phyloP scores from a whole-genome alignment of 805 yeast genomes.

The Geotrichum ghanense region DNA sequence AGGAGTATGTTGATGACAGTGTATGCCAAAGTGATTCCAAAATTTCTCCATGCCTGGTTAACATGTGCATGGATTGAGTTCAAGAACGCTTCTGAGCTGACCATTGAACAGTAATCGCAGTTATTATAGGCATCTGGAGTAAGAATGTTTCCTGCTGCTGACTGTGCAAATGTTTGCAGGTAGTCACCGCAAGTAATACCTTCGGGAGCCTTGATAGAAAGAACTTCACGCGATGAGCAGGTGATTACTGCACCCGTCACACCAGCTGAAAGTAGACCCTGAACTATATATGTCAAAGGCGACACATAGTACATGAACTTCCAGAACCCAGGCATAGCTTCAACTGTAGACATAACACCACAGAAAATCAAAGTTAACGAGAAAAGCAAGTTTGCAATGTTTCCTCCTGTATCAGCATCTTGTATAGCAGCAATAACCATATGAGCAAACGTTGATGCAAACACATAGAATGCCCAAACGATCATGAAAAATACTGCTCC shows the following conservation, averaged over 20 bases:
- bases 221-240: constrained; percentile 40
- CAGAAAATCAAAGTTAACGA: constrained; percentile 48
- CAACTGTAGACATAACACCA: constrained; percentile 48
- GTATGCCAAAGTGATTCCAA: constrained; percentile 43
- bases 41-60: constrained; percentile 41
- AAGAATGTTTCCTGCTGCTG: constrained; percentile 37
- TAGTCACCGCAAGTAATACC: constrained; percentile 50
- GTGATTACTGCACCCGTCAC: constrained; percentile 35
- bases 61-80: constrained; percentile 23
- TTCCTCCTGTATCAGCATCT: constrained; percentile 47
- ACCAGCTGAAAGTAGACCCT: constrained; percentile 37
- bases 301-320: constrained; percentile 64
- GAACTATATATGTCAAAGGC: constrained; percentile 56
- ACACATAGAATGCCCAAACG: constrained; percentile 35
- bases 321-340: constrained; percentile 68
- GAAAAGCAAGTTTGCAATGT: constrained; percentile 40
- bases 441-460: constrained; percentile 26
- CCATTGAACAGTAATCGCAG: constrained; percentile 53
- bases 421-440: constrained; percentile 44
- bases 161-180: constrained; percentile 29
- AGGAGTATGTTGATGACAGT: constrained; percentile 35
- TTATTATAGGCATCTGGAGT: constrained; percentile 33
- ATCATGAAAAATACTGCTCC: constrained; percentile 27
- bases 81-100: constrained; percentile 50
- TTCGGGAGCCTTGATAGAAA: constrained; percentile 38